These are phyloP conservation scores for Capronia americana DNA, from an alignment of 2,329 filamentous ascomycete species.

Conservation along the genomic window DNA sequence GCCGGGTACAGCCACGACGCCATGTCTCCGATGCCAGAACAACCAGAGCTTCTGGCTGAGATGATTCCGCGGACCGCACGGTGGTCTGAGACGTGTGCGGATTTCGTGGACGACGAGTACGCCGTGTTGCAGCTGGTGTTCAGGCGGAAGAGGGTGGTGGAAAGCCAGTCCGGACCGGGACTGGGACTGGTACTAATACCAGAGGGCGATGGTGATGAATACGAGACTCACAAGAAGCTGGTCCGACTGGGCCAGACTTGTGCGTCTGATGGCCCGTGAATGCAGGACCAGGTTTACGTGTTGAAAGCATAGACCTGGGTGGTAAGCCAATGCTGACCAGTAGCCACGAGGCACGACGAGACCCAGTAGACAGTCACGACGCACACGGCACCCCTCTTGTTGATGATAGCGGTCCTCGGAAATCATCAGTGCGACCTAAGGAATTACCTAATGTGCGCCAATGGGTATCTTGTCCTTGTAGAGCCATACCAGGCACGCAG, in stretches of 20 bases:
- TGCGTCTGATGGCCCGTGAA: not conserved
- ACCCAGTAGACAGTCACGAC: too few species aligned
- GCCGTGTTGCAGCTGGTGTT: slow-evolving; percentile 10
- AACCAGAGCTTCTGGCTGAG: slow-evolving; percentile 2
- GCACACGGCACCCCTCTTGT: too few species aligned
- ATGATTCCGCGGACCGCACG: slow-evolving; percentile 13
- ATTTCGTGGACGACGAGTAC: slow-evolving; percentile 16
- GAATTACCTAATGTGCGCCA: too few species aligned
- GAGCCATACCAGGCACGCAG: too few species aligned
- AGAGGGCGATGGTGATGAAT: not conserved
- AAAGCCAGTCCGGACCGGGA: not conserved
- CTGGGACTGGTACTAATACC: not conserved
- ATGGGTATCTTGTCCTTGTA: too few species aligned
- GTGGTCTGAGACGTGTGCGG: slow-evolving; percentile 15
- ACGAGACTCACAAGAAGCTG: not conserved
- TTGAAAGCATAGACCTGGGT: too few species aligned
- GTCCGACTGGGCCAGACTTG: not conserved
- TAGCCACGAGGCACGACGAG: too few species aligned
- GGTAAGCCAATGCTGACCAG: too few species aligned
- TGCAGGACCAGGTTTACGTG: not conserved
- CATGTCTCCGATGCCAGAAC: not conserved
- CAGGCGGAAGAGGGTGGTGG: not conserved
- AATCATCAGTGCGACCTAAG: too few species aligned
- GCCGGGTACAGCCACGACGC: slow-evolving; percentile 14
- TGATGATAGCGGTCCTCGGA: too few species aligned